Evolutionary conservation across 1,139 yeast genomes (phyloP).

Genomic region (Saccharomyces hybrid): DNA sequence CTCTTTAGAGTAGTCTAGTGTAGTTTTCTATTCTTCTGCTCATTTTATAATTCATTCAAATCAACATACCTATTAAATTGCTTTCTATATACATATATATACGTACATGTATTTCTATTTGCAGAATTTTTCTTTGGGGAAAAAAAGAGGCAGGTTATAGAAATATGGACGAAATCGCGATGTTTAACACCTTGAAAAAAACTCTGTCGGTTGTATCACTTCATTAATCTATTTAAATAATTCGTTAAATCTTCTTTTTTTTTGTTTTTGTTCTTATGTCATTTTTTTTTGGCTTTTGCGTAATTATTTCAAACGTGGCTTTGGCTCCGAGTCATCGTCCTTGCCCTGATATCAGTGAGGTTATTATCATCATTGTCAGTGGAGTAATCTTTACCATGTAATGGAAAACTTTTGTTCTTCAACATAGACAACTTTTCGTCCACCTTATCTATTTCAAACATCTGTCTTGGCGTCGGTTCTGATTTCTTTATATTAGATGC

Average conservation of each 20-base stretch:
- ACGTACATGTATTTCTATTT: neutral
- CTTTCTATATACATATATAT: neutral
- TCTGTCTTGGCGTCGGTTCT: conserved; percentile 6
- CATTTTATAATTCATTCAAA: neutral
- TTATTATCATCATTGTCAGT: conserved; percentile 1
- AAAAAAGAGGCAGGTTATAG: neutral
- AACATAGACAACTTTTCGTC: conserved; percentile 29
- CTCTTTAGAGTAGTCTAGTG: neutral
- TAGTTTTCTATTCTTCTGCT: neutral
- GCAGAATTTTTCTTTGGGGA: neutral
- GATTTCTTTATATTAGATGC: neutral
- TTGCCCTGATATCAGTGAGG: neutral
- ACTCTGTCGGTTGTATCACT: too few relatives aligned
- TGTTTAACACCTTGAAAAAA: neutral
- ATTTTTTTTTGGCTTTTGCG: neutral
- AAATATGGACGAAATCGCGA: neutral
- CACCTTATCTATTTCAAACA: conserved; percentile 29
- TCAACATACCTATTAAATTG: neutral
- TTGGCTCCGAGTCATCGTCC: conserved; percentile 9
- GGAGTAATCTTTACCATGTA: conserved; percentile 3
- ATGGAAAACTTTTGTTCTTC: conserved; percentile 5
- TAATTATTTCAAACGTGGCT: conserved; percentile 4
- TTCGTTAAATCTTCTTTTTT: neutral
- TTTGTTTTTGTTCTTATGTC: neutral
- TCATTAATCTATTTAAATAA: neutral